Evolutionary conservation across 1,139 yeast species (phyloP).

Genomic region (Suhomyces choctaworum): DNA sequence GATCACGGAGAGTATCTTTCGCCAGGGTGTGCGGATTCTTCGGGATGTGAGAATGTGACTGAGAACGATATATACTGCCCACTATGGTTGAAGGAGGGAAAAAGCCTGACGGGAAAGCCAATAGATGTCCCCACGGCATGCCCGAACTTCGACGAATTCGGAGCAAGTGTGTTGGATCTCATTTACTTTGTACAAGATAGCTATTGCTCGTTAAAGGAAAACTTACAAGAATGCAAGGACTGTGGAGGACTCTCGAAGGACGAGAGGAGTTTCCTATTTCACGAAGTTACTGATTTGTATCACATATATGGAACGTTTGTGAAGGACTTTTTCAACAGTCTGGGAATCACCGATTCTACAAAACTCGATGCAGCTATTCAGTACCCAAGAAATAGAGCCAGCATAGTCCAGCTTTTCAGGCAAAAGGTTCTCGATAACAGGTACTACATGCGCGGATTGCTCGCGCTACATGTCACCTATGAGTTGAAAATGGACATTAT

Average conservation of each 20-base stretch:
- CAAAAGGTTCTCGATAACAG: not conserved
- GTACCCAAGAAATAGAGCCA: too few relatives aligned
- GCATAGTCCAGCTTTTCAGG: not conserved
- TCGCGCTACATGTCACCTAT: conserved; percentile 1
- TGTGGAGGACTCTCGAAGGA: not conserved
- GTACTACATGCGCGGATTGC: not conserved
- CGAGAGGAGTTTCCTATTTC: not conserved
- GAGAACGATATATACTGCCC: conserved; percentile 7
- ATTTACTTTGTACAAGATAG: too few relatives aligned
- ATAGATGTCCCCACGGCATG: too few relatives aligned
- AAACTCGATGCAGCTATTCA: too few relatives aligned
- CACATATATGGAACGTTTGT: not conserved
- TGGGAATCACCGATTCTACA: not conserved
- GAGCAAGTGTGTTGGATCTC: too few relatives aligned
- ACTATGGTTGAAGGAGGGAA: conserved; percentile 4
- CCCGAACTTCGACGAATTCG: too few relatives aligned
- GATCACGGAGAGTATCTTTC: too few relatives aligned
- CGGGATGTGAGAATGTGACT: too few relatives aligned
- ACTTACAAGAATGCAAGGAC: too few relatives aligned
- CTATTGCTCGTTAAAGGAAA: too few relatives aligned
- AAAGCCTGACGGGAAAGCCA: too few relatives aligned
- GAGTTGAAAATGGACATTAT: conserved; percentile 3
- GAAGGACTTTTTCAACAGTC: not conserved
- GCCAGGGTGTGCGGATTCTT: too few relatives aligned
- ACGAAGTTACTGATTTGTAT: not conserved